phyloP scores from a whole-genome alignment of 805 yeast genomes.

The Metschnikowia lunata region DNA sequence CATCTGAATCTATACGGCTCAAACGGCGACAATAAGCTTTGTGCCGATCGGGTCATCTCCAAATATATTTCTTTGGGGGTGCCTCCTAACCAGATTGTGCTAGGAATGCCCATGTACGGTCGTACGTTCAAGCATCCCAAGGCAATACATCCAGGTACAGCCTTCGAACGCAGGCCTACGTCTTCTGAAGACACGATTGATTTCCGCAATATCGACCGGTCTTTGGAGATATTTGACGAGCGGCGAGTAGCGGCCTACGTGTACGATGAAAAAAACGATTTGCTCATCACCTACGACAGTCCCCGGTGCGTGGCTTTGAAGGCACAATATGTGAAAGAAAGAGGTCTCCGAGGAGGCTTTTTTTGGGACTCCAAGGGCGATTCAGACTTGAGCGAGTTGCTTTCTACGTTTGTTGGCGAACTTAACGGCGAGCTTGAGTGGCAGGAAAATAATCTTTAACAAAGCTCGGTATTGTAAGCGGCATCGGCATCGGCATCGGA shows the following conservation, averaged over 20 bases:
- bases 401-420: conserved; percentile 23
- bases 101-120: conserved; percentile 92
- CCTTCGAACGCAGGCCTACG: conserved; percentile 25
- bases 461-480: no score
- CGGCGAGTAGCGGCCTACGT: conserved; percentile 41
- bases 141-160: conserved; percentile 38
- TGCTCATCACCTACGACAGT: conserved; percentile 54
- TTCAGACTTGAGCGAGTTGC: conserved; percentile 36
- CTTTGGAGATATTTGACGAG: conserved; percentile 50
- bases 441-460: background rate
- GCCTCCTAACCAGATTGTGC: conserved; percentile 46
- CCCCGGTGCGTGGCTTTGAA: conserved; percentile 49
- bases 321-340: conserved; percentile 49
- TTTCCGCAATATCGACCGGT: conserved; percentile 51
- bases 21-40: conserved; percentile 38
- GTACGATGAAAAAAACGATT: conserved; percentile 10
- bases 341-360: conserved; percentile 74
- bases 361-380: conserved; percentile 96
- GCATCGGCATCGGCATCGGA: no score
- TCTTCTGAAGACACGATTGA: conserved; percentile 40
- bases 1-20: conserved; percentile 63
- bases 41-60: conserved; percentile 47
- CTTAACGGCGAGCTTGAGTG: conserved; percentile 1
- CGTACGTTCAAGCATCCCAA: conserved; percentile 30
- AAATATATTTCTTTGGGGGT: conserved; percentile 43